These are phyloP conservation scores for Lagerstroemia speciosa DNA, from an alignment of 345 rosid species.

Conservation along the genomic window DNA sequence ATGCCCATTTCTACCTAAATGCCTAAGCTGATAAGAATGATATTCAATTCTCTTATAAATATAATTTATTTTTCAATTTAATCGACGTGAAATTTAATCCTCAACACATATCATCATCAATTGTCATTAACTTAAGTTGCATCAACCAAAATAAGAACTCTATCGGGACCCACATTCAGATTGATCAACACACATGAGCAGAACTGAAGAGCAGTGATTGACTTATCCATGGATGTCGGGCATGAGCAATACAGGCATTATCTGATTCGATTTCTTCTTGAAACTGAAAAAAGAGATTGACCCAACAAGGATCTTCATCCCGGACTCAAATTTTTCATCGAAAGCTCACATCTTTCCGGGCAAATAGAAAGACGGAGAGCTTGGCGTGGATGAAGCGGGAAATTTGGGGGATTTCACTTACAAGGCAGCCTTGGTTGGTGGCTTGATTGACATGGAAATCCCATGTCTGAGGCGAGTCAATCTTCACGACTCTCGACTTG, in stretches of 20 bases:
- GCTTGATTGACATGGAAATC: conserved; percentile 51
- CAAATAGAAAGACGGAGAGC: neutral
- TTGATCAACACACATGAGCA: neutral
- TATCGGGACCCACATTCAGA: neutral
- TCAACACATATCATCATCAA: neutral
- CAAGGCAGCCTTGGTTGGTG: conserved; percentile 51
- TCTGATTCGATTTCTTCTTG: neutral
- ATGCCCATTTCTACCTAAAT: too few species aligned
- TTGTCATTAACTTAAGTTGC: neutral
- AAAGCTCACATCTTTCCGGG: neutral
- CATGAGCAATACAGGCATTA: neutral
- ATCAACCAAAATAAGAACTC: neutral
- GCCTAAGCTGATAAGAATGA: too few species aligned
- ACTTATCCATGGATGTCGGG: neutral
- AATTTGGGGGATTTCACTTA: conserved; percentile 25
- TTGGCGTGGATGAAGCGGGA: too few species aligned
- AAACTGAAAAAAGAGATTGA: neutral
- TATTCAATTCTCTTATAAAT: too few species aligned
- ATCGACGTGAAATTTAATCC: too few species aligned
- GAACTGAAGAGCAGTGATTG: neutral
- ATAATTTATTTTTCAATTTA: too few species aligned
- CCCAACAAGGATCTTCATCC: neutral
- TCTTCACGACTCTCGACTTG: conserved; percentile 45
- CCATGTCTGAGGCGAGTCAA: conserved; percentile 67
- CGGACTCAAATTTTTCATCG: neutral